Evolutionary conservation across 2,329 filamentous ascomycete genomes (phyloP), one percentile per base, ranked within the genome.

Genomic region (Penicillium sp.): DNA sequence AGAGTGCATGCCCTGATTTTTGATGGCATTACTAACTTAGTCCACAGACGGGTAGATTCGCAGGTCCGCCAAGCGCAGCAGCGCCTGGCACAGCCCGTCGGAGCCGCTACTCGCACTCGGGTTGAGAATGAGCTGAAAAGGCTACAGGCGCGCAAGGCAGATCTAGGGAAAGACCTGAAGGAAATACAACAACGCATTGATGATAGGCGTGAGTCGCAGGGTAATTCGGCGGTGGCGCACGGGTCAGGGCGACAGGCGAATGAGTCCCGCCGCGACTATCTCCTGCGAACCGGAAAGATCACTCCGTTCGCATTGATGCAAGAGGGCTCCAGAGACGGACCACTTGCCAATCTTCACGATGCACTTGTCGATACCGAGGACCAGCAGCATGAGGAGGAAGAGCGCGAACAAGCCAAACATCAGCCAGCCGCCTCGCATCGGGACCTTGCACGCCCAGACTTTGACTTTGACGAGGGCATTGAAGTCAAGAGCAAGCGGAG

Each of bases 231-330:
- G 2, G 75, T 78, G 33, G 69, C 71, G 15, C 75, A 78, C 52
- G 77, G 80, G 27, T 67, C 75, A 5, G 78, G 77, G 58, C 86
- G 85, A 54, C 76, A 93, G 56, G 86, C 90, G 1, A 90, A 90
- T 59, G 94, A 97, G 77, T 91, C 85, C 25, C 87, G 91, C 60
- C 86, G 93, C 50, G 93, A 96, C 47, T 99, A 90, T 71, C 83
- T 99, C 47, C 94, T 99, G 49, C 87, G 94, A 29, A 99, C 93
- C 0, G 94, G 94, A 60, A 97, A 97, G 77, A 97, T 99, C 65
- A 99, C 94, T 0, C 94, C 94, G 0, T 99, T 99, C 69, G 90
- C 92, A 8, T 90, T 88, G 62, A 84, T 96, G 66, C 86, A 86
- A 27, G 82, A 85, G 15, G 81, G 86, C 2, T 81, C 69, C 25